Evolutionary conservation across 1,284 basidiomycete species (phyloP).

Genomic region (Trichosporon asahii): DNA sequence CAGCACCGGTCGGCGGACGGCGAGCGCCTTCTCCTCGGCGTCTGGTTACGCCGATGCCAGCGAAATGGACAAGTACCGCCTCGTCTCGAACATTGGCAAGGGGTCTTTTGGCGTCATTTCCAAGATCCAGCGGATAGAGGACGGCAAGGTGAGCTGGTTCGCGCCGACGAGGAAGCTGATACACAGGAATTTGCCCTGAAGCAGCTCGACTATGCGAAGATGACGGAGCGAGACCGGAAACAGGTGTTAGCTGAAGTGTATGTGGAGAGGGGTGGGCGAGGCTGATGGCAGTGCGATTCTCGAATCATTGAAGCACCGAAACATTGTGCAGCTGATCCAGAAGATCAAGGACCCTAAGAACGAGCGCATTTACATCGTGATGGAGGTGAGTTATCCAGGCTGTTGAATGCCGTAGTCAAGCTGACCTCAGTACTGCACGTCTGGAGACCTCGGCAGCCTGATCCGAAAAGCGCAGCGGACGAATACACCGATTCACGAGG

Average conservation of each 20-base stretch:
- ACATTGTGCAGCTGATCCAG: slow-evolving; percentile 66
- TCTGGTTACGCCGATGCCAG: slow-evolving; percentile 46
- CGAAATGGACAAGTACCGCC: slow-evolving; percentile 71
- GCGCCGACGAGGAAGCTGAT: not conserved
- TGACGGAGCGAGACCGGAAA: slow-evolving; percentile 86
- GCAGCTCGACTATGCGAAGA: slow-evolving; percentile 91
- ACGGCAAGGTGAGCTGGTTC: slow-evolving; percentile 65
- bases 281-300: slow-evolving; percentile 72
- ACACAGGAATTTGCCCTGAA: slow-evolving; percentile 80
- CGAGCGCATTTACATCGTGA: slow-evolving; percentile 87
- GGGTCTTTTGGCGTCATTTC: slow-evolving; percentile 97
- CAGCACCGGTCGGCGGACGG: slow-evolving; percentile 1
- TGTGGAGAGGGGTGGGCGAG: slow-evolving; percentile 44
- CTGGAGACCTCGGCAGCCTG: slow-evolving; percentile 81
- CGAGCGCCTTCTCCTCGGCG: slow-evolving; percentile 11
- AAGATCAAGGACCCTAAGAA: slow-evolving; percentile 81
- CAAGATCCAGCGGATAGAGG: slow-evolving; percentile 79
- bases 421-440: slow-evolving; percentile 69
- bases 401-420: not conserved
- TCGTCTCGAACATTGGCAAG: slow-evolving; percentile 87
- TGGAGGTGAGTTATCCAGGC: slow-evolving; percentile 60
- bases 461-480: slow-evolving; percentile 60
- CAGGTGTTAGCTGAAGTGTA: slow-evolving; percentile 98
- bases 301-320: slow-evolving; percentile 86
- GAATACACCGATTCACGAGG: slow-evolving; percentile 73